phyloP scores from a whole-genome alignment of 2,329 filamentous ascomycete species.

The Endothia cerciana region DNA sequence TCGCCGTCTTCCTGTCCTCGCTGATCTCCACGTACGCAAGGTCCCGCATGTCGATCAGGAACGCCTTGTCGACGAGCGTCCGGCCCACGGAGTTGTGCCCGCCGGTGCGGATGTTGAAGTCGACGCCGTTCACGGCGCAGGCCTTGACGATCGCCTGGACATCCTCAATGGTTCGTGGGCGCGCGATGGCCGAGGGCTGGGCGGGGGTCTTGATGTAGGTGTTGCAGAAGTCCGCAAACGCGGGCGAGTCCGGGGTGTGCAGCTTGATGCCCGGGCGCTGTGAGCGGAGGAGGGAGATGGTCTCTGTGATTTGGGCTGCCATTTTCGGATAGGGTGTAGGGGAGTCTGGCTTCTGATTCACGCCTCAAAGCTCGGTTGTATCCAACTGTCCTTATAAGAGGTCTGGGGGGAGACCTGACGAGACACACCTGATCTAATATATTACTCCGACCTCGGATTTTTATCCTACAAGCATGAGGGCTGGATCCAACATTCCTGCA shows the following conservation, averaged over 20 bases:
- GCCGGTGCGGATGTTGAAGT: conserved; percentile 16
- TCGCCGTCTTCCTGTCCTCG: conserved; percentile 34
- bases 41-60: conserved; percentile 20
- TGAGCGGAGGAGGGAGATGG: background rate
- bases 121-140: conserved; percentile 3
- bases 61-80: conserved; percentile 2
- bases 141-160: conserved; percentile 11
- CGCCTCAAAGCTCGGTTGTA: background rate
- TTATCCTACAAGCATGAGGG: background rate
- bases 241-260: background rate
- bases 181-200: conserved; percentile 13
- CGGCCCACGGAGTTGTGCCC: conserved; percentile 14
- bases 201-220: background rate
- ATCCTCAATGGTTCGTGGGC: conserved; percentile 9
- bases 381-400: background rate
- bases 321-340: background rate
- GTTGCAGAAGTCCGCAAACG: background rate
- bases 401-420: too few relatives aligned
- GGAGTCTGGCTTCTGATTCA: background rate
- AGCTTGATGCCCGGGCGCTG: background rate
- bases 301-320: background rate
- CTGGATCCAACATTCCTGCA: background rate
- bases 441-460: background rate
- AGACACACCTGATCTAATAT: background rate
- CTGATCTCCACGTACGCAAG: conserved; percentile 14